These are phyloP conservation scores for Mercurialis annua DNA, from an alignment of 345 rosid species.

Conservation along the genomic window DNA sequence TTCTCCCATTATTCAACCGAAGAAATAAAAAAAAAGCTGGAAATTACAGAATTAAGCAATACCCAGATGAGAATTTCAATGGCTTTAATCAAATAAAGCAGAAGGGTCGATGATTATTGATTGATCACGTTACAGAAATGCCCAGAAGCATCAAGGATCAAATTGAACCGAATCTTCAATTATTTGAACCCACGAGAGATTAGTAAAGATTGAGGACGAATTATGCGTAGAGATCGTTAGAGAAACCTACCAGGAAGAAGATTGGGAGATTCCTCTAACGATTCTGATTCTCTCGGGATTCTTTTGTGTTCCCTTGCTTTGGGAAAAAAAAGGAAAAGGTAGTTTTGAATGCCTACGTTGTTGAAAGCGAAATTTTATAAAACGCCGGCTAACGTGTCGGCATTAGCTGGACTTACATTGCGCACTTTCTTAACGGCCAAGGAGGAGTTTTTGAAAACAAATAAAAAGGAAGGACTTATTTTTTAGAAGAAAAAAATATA, in stretches of 20 bases:
- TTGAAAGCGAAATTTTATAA: too few species aligned
- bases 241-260: conserved; percentile 1
- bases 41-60: background rate
- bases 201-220: background rate
- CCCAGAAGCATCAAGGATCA: background rate
- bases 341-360: too few species aligned
- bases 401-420: too few species aligned
- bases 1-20: conserved; percentile 22
- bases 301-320: background rate
- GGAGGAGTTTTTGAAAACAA: too few species aligned
- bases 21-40: conserved; percentile 1
- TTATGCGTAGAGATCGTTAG: background rate
- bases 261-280: background rate
- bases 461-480: too few species aligned
- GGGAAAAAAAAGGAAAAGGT: too few species aligned
- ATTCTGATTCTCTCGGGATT: background rate
- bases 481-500: too few species aligned
- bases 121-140: background rate
- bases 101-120: background rate
- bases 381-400: too few species aligned
- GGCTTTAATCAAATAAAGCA: background rate
- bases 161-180: background rate
- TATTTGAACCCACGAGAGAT: background rate
- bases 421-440: too few species aligned
- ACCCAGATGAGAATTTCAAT: background rate